Evolutionary conservation across 2,329 filamentous ascomycete genomes (phyloP), one percentile per base, ranked within the genome.

Genomic region (Bretziella fagacearum): DNA sequence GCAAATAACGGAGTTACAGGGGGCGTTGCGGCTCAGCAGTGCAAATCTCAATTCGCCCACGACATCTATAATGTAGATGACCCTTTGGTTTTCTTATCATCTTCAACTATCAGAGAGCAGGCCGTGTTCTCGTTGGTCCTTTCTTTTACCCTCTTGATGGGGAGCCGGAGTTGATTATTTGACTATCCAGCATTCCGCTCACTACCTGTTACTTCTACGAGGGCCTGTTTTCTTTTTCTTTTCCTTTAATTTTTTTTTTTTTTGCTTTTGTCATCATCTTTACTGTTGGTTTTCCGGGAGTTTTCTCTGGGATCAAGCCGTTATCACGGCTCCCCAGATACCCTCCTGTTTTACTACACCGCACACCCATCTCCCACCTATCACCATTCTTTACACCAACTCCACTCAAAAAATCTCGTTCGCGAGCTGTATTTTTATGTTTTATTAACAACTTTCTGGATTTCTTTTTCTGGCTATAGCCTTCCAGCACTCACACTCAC

Each of bases 1-100:
- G 35, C 67, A 71, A 53, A 66, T 71, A 20, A 59, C 61, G 1
- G 61, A 67, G 49, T 59, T 71, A 10, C 65, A 69, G 53, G 63
- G 65, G 15, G 59, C 64, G 3, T 55, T 68, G 32, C 58, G 63
- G 7, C 59, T 53, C 11, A 48, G 52, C 29, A 54, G 50, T 25
- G 52, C 52, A 4, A 46, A 40, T n/a, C 27, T 40, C 33, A 47
- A 45, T 15, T 46, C 52, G 48, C 47, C 52, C 49, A 29, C 33
- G 36, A 8, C 27, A 18, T 27, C 35, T 35, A 15, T 48, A 17
- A 25, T 39, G 11, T 30, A 40, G 20, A 20, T 27, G 26, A 6
- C n/a, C 10, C 27, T 50, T 23, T 27, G 18, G 13, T 35, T n/a
- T 22, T n/a, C 7, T 10, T 22, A 13, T 20, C 35, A 13, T n/a